Percentiles rank a stretch among this genome's conserved stretches.
These are phyloP conservation scores for Ascocoryne sarcoides DNA, from an alignment of 2,329 filamentous ascomycete species.

Conservation along the genomic window DNA sequence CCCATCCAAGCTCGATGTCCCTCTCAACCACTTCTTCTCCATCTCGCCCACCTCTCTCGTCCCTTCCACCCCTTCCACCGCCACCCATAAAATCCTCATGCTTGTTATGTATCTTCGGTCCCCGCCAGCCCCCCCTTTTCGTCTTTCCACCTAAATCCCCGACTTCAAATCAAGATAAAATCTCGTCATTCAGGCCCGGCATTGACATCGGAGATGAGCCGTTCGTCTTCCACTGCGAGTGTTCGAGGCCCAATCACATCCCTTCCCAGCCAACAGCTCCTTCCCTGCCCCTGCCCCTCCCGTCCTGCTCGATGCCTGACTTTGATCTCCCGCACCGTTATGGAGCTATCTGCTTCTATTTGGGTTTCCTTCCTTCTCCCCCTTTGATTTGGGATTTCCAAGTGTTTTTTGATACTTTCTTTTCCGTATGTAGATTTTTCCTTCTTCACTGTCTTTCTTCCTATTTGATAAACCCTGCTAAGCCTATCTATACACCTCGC, in stretches of 20 bases:
- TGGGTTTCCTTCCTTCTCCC: background rate
- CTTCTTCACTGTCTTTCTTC: too few species aligned
- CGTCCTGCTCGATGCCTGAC: background rate
- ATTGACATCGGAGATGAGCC: slow-evolving; percentile 34
- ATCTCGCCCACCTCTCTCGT: background rate
- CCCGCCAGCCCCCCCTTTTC: background rate
- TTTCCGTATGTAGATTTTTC: too few species aligned
- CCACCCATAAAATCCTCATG: background rate
- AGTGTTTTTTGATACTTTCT: too few species aligned
- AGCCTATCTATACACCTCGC: background rate
- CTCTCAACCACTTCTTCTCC: background rate
- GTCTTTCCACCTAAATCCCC: background rate
- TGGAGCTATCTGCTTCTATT: background rate
- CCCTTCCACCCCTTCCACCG: background rate
- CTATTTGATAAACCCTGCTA: background rate
- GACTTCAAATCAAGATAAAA: background rate
- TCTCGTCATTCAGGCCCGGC: slow-evolving; percentile 13
- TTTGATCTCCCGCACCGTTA: background rate
- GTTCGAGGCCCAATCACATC: slow-evolving; percentile 11
- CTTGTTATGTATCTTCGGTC: background rate
- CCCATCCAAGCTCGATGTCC: background rate
- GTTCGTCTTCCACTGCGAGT: slow-evolving; percentile 20
- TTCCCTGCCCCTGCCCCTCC: background rate
- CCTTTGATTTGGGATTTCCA: too few species aligned
- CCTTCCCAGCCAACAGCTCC: background rate